phyloP scores from a whole-genome alignment of 2,329 filamentous ascomycete species.

The Arachnomyces sp. region DNA sequence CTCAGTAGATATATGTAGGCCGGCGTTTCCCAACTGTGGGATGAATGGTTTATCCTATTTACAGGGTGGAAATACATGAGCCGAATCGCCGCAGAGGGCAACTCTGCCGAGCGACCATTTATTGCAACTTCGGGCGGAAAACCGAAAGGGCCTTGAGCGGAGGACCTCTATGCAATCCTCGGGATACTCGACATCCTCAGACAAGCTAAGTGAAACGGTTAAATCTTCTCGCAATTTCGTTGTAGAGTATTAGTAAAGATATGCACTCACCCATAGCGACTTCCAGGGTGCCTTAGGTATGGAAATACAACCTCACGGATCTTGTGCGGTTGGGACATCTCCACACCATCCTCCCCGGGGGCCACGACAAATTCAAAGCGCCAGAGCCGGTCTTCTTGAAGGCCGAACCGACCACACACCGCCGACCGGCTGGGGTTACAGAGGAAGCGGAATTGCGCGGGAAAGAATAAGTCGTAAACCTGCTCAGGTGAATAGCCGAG shows the following conservation, averaged over 20 bases:
- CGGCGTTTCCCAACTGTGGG: too few species aligned
- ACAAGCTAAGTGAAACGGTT: slow-evolving; percentile 9
- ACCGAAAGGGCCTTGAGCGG: slow-evolving; percentile 18
- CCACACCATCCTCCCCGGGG: slow-evolving; percentile 19
- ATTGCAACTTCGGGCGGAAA: slow-evolving; percentile 20
- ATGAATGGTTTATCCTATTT: too few species aligned
- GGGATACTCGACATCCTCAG: slow-evolving; percentile 13
- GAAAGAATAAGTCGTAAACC: slow-evolving; percentile 25
- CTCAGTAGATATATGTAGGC: too few species aligned
- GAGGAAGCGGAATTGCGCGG: slow-evolving; percentile 20
- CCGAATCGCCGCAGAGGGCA: slow-evolving; percentile 20
- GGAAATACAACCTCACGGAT: slow-evolving; percentile 15
- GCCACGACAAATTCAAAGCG: slow-evolving; percentile 27
- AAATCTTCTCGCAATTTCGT: too few species aligned
- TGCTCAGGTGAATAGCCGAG: slow-evolving; percentile 19
- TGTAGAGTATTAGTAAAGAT: too few species aligned
- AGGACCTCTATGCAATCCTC: slow-evolving; percentile 20
- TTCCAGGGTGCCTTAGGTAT: slow-evolving; percentile 14
- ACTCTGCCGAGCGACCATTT: slow-evolving; percentile 16
- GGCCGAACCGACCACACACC: slow-evolving; percentile 23
- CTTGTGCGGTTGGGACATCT: slow-evolving; percentile 16
- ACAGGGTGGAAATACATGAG: slow-evolving; percentile 24
- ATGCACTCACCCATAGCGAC: slow-evolving; percentile 10
- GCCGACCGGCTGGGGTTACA: slow-evolving; percentile 19
- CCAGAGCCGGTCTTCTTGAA: slow-evolving; percentile 22